Evolutionary conservation across 1,139 yeast species (phyloP), one percentile per base, ranked within the genome.

Genomic region (Pichia sp.): DNA sequence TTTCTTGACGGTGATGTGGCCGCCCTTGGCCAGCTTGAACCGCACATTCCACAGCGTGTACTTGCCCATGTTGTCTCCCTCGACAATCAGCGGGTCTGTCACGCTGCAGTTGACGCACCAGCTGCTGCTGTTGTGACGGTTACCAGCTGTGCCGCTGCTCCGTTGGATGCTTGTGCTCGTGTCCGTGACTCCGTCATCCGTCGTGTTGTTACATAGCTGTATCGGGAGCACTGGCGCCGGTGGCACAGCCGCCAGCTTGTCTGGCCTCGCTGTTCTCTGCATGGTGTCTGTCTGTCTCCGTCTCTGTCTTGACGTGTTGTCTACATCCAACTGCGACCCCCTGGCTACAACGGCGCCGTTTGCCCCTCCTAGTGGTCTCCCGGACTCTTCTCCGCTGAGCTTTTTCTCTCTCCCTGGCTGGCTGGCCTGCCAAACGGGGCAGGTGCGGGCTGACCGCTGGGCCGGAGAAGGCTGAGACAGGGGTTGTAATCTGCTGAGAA

Each of bases 41-140:
- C 73, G 72, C 26, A 80, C 72, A 1, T 75, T 66, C 84, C 84
- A 80, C 23, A 76, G 76, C 3, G 75, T 68, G 62, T 79, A 80
- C 48, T 76, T 70, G 26, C 69, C 66, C 8, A 65, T 62, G 45
- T 60, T 61, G 16, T 50, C 53, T 1, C 70, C 70, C 41, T 57
- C 51, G 4, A 67, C 61, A 11, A 64, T 56, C 0, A 64, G 59
- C 23, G 68, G 68, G 36, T 67, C 69, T 5, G 66, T 68, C 6
- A 67, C 62, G 15, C 50, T 56, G 43, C 66, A 63, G 41, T 57
- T 54, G 8, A 55, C 49, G 50, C 70, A 67, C 70, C 70, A 67
- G 30, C 42, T 42, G n/a, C 34, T 40, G 29, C 13, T 30, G 13
- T 19, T 31, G 11, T 10, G 32, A 13, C 48, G 13, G 23, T 6